A percentile compares a stretch with the other conserved stretches of the same genome.
Conservation (phyloP, 2,329 filamentous ascomycete genomes). For the Massarina eburnea region DNA sequence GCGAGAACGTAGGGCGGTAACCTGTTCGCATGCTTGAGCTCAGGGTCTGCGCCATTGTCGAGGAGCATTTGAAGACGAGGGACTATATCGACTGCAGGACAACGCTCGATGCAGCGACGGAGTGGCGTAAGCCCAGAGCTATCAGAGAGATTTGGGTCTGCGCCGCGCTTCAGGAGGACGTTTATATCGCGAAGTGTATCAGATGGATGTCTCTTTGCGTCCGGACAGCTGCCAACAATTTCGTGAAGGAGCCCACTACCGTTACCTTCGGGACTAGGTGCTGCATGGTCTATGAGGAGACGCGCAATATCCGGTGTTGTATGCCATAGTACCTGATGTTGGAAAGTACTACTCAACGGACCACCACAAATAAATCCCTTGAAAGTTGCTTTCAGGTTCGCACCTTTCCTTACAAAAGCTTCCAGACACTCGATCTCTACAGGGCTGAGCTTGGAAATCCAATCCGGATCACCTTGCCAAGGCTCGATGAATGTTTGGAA, state of each 20-base stretch:
- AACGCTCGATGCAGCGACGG: slow-evolving; percentile 27
- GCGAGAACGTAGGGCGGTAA: slow-evolving; percentile 27
- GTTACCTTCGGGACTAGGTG: slow-evolving; percentile 10
- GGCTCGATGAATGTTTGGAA: slow-evolving; percentile 34
- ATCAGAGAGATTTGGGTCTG: slow-evolving; percentile 27
- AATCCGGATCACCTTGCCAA: slow-evolving; percentile 27
- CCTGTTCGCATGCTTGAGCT: slow-evolving; percentile 21
- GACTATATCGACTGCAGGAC: slow-evolving; percentile 31
- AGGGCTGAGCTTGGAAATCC: slow-evolving; percentile 21
- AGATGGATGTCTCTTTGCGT: slow-evolving; percentile 32
- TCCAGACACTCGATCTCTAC: slow-evolving; percentile 30
- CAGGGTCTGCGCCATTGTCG: slow-evolving; percentile 33
- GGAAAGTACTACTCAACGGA: slow-evolving; percentile 20
- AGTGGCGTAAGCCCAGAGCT: slow-evolving; percentile 23
- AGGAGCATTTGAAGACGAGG: slow-evolving; percentile 27
- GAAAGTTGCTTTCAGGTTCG: slow-evolving; percentile 23
- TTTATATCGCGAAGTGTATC: slow-evolving; percentile 35
- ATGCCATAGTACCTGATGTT: slow-evolving; percentile 39
- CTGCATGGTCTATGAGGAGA: slow-evolving; percentile 24
- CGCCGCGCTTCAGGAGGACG: slow-evolving; percentile 27
- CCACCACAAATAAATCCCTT: slow-evolving; percentile 25
- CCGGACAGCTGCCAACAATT: slow-evolving; percentile 30
- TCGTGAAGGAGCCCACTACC: slow-evolving; percentile 30
- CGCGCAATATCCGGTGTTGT: slow-evolving; percentile 27
- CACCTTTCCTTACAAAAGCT: slow-evolving; percentile 28